phyloP scores from a whole-genome alignment of 2,329 filamentous ascomycete genomes.

The Pseudogymnoascus sp. region DNA sequence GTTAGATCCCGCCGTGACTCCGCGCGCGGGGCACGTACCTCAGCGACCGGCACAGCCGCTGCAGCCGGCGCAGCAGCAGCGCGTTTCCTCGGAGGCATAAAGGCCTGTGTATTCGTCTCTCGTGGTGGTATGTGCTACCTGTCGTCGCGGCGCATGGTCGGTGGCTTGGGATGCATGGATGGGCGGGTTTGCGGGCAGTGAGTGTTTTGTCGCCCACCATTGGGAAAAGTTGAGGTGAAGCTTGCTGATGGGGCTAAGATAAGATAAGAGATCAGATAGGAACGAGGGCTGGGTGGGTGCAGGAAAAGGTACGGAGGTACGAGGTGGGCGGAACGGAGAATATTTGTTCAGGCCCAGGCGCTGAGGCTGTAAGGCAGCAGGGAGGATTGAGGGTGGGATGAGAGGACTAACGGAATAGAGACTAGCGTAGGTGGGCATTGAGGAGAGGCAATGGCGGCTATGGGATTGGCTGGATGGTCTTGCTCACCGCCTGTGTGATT shows the following conservation, averaged over 20 bases:
- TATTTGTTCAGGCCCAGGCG: background rate
- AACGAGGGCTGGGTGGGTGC: background rate
- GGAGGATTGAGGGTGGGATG: background rate
- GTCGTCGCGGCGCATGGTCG: slow-evolving; percentile 1
- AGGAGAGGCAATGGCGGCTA: background rate
- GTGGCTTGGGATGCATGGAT: background rate
- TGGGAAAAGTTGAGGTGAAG: slow-evolving; percentile 9
- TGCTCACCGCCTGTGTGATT: slow-evolving; percentile 6
- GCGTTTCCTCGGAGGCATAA: slow-evolving; percentile 9
- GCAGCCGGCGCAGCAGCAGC: slow-evolving; percentile 4
- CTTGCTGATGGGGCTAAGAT: slow-evolving; percentile 5
- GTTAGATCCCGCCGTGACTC: background rate
- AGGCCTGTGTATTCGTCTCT: background rate
- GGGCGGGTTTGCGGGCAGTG: background rate
- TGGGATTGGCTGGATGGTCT: background rate
- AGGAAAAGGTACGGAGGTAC: slow-evolving; percentile 1
- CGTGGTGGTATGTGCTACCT: background rate
- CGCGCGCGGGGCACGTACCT: background rate
- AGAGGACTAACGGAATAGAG: background rate
- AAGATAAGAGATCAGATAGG: background rate
- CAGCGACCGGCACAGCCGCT: background rate
- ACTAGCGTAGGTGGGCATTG: background rate
- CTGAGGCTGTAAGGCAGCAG: slow-evolving; percentile 5
- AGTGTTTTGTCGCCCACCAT: slow-evolving; percentile 7
- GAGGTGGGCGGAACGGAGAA: background rate